Base-by-base conservation (phyloP, 106 monocot species). In the Dioscorea alata region DNA sequence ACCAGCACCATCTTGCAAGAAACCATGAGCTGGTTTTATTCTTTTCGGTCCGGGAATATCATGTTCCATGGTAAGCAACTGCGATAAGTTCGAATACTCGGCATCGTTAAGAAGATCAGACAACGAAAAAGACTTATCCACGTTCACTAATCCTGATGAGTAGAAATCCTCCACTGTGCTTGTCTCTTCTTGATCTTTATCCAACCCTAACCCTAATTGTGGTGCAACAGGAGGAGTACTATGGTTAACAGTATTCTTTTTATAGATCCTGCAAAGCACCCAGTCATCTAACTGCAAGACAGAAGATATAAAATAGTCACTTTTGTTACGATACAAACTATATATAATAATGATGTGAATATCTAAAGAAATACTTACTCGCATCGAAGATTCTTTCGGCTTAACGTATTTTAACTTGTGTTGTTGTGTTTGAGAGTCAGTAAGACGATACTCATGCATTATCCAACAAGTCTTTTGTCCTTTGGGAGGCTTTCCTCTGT, bases 221-320 rank as follows among this genome's bases (percentile, higher is more conserved):
- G 54, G n/a, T 56, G 54, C 54, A 15, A 48, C 4, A 7, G 25
- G 21, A 7, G 25, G 21, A 16, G 17, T 5, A 17, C 16, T 19
- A 50, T 67, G 49, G 25, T 68, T 51, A 50, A 28, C 3, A 42
- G 4, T 42, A 42, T 16, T 68, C 28, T 56, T 68, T 54, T 68
- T 68, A 25, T 68, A 68, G 53, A 68, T 68, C 24, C 68, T 24
- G 68, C 68, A 68, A 22, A 68, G 54, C 17, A 68, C 68, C 68
- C 68, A 68, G 31, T 68, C 68, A 68, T 68, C 68, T 18, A 68
- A n/a, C 68, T 70, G 70, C 17, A 59, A 24, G 61, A 28, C 4
- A 24, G 28, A 61, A 23, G 49, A 21, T 4, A 17, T 50, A 49
- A 24, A 12, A 35, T 28, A 28, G 28, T 3, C 28, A 28, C 28